Evolutionary conservation across 1,284 basidiomycete genomes (phyloP).

Genomic region (Ceratobasidium sp.): DNA sequence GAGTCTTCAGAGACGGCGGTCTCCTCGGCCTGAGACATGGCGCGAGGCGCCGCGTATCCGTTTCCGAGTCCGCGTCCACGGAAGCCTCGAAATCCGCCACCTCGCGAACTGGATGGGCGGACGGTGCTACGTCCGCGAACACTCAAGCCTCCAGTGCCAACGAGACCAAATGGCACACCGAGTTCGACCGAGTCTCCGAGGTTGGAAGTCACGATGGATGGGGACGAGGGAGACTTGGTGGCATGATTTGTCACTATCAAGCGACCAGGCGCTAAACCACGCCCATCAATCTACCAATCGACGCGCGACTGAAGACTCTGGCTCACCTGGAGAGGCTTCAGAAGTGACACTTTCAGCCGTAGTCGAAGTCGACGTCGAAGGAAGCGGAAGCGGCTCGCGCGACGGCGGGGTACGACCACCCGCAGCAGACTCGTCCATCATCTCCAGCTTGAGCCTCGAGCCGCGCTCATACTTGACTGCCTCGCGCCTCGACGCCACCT

Average conservation of each 20-base stretch:
- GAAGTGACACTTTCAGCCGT: background rate
- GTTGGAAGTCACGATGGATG: background rate
- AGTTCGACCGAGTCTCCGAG: background rate
- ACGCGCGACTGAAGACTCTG: no score
- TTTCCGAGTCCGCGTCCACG: background rate
- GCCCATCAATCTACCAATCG: no score
- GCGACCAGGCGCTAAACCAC: no score
- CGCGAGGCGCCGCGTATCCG: no score
- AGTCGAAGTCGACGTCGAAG: background rate
- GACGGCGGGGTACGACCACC: background rate
- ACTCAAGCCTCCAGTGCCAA: no score
- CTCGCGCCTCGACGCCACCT: constrained; percentile 20
- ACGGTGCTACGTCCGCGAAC: background rate
- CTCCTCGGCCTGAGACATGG: background rate
- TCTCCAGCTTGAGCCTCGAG: background rate
- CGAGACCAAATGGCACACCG: background rate
- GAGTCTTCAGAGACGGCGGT: background rate
- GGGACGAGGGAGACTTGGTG: background rate
- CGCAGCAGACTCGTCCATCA: background rate
- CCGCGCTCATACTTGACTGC: constrained; percentile 16
- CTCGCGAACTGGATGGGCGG: background rate
- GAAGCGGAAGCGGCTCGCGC: background rate
- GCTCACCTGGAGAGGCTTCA: background rate
- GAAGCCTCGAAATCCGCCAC: background rate
- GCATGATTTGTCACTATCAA: background rate